Conservation (phyloP, 768 basidiomycete species). For the Tylopilus felleus region DNA sequence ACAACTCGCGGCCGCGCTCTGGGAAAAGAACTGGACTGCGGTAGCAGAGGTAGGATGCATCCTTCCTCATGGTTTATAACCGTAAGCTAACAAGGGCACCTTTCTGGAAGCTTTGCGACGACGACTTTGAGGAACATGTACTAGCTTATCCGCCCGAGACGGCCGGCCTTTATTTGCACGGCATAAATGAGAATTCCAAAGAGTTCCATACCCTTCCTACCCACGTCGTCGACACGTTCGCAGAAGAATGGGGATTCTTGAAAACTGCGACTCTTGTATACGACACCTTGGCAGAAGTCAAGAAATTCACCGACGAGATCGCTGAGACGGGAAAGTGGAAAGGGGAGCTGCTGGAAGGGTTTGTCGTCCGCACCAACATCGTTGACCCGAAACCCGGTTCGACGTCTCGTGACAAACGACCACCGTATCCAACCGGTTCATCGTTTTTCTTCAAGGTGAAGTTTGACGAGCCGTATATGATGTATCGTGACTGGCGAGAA, state of each 20-base stretch:
- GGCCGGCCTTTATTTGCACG: conserved; percentile 91
- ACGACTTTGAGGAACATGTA: conserved; percentile 96
- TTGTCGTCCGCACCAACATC: conserved; percentile 84
- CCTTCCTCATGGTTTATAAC: no score
- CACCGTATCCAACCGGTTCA: conserved; percentile 74
- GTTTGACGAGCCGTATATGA: conserved; percentile 98
- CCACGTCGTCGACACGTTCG: conserved; percentile 69
- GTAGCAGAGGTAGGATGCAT: conserved; percentile 74
- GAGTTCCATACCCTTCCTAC: conserved; percentile 72
- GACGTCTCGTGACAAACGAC: conserved; percentile 30
- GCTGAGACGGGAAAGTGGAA: conserved; percentile 72
- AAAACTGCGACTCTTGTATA: conserved; percentile 57
- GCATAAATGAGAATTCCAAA: conserved; percentile 69
- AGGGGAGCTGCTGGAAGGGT: conserved; percentile 86
- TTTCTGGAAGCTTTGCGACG: conserved; percentile 83
- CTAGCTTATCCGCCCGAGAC: conserved; percentile 75
- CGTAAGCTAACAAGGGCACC: neutral
- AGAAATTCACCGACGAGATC: conserved; percentile 65
- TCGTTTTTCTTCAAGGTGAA: conserved; percentile 99
- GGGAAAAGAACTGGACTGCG: conserved; percentile 83
- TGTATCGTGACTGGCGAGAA: conserved; percentile 98
- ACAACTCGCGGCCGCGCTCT: conserved; percentile 71
- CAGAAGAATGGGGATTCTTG: conserved; percentile 90
- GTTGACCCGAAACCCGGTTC: conserved; percentile 36
- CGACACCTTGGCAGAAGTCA: conserved; percentile 62